Evolutionary conservation across 768 basidiomycete genomes (phyloP), one percentile per base, ranked within the genome.

Genomic region (Exsudoporus frostii): DNA sequence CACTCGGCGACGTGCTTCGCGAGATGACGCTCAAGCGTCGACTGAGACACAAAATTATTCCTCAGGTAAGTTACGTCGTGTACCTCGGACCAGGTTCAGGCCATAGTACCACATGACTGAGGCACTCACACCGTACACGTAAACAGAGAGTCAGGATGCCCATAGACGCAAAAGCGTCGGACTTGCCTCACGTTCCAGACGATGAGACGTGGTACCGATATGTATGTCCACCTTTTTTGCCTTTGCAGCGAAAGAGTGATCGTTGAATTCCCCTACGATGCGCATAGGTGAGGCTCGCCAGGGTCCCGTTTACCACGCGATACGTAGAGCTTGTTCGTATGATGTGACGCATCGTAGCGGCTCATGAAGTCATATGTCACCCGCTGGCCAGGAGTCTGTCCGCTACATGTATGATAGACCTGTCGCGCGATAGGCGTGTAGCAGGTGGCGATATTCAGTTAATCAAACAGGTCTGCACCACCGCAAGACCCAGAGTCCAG

Each of bases 61-160:
- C 76, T n/a, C 73, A 74, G 53, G 76, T 77, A 17, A 17, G 43
- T 20, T n/a, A 51, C 50, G 69, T 56, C 45, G 5, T 72, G 75
- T 58, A 14, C 7, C 4, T 20, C 11, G 6, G 25, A 41, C n/a
- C 25, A 6, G 25, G 25, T 6, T 25, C 25, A 30, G 29, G 10
- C 29, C 9, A 30, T 30, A 11, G 10, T 30, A 11, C 29, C n/a
- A n/a, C n/a, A n/a, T n/a, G n/a, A n/a, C n/a, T n/a, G n/a, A n/a
- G n/a, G n/a, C n/a, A n/a, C n/a, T 7, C 29, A 11, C 29, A 11
- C 29, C 29, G 29, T 10, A 30, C 29, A 30, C 10, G 29, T 30
- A 9, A 50, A 64, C 4, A 48, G 59, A 30, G 65, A 36, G 20
- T 62, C 29, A 54, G 54, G 46, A 64, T 64, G 27, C 70, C 72